Base-by-base conservation (phyloP, 768 basidiomycete species). In the Pisolithus sp. region DNA sequence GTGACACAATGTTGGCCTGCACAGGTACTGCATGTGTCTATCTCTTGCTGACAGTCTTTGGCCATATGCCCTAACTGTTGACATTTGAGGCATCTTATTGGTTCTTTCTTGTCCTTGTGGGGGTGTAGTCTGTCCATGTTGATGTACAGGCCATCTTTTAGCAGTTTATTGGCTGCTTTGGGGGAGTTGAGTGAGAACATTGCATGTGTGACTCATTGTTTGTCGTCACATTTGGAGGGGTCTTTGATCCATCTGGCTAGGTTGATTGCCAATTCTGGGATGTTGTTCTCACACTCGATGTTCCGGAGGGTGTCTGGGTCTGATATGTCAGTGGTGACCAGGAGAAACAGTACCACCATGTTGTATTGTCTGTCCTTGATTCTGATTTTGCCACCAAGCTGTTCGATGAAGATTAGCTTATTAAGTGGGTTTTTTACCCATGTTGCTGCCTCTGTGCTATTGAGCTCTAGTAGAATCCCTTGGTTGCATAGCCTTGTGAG, bases 201-300 rank as follows among this genome's bases (percentile, higher is more conserved):
- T 0, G 61, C 42, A 41, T 67, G 62, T 0, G 66, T 65, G 0
- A 52, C 49, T 5, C 44, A 47, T 49, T 70, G 71, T 0, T 41
- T 48, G 9, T 26, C 20, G 0, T 13, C 9, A 1, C 64, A 52
- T 1, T 48, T 21, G 13, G 58, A 52, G 0, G 50, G n/a, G 0
- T 63, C 56, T 40, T 70, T 70, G 18, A 71, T 62, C 59, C 55
- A 73, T 7, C 55, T 47, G 3, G 60, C 61, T 4, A 18, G 17
- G 0, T 31, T 26, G 2, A 70, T 55, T 4, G 40, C 28, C 0
- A 52, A 51, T 0, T 24, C 1, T 8, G 23, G 24, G 0, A 65
- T 36, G 20, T 40, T 40, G 24, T 56, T 65, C n/a, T 53, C 53
- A 0, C 41, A 12, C 31, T 68, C 65, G 0, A 62, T 36, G 8